Base-by-base conservation (phyloP, 768 basidiomycete species). In the Antrodiella citrinella region DNA sequence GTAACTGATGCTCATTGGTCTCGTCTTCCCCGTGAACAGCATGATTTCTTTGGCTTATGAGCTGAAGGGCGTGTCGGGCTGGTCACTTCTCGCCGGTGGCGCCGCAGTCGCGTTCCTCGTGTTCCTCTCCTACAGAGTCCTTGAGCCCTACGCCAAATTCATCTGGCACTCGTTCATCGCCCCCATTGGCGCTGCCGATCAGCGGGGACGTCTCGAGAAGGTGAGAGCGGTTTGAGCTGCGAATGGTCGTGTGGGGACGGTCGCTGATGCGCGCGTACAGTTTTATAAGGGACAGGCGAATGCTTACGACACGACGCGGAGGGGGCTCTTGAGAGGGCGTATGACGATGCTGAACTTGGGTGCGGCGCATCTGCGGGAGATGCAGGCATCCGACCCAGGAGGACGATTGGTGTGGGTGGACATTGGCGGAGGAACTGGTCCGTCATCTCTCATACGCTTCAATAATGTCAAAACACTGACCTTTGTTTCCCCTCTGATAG, bases 391-490 rank as follows among this genome's bases (percentile, higher is more conserved):
- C 21, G 55, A 70, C 4, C 69, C 73, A 0, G 62, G 67, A 0
- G 74, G 75, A 59, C 70, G 71, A 12, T 73, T 85, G 15, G 72
- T 89, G 12, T 89, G 86, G 86, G 73, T 89, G 15, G 86, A 89
- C 60, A 79, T 89, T 50, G 84, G 86, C 13, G 86, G 86, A 25
- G 86, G 85, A 22, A 87, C 86, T 11, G 78, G 77, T 74, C 40
- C 47, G 60, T 41, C 48, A 44, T 0, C 47, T 43, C 4, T 44
- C 21, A 44, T 47, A 2, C 26, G 35, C 15, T 20, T 7, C 15
- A 7, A 35, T 15, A 35, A 15, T 35, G 7, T 35, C 30, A 35
- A 7, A 15, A 35, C 30, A n/a, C 7, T 26, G 24, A 26, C 48
- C 3, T 39, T 9, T 46, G 10, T 15, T 24, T 9, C 45, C n/a